These are phyloP conservation scores for Plicaturopsis crispa DNA, from an alignment of 768 basidiomycete genomes.

Conservation along the genomic window DNA sequence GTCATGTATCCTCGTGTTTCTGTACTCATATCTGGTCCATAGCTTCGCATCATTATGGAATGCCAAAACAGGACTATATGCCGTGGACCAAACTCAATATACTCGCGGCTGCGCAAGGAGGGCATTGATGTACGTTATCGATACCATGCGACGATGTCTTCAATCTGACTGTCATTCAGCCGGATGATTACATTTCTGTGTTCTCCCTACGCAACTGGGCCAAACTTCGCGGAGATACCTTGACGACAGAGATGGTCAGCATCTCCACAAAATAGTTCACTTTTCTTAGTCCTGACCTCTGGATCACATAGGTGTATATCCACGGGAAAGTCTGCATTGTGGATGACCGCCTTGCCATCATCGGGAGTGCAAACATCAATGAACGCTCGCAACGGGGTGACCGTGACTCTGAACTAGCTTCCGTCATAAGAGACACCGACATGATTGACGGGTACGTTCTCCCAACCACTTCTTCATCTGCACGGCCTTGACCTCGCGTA, in stretches of 20 bases:
- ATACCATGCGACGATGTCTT: conserved; percentile 1
- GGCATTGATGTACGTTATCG: conserved; percentile 69
- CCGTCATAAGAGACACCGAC: conserved; percentile 92
- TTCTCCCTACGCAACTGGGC: conserved; percentile 94
- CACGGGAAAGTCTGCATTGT: conserved; percentile 87
- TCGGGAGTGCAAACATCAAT: conserved; percentile 96
- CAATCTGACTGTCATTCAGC: conserved; percentile 40
- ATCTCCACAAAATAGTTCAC: not conserved
- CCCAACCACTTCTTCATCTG: not conserved
- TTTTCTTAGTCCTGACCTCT: conserved; percentile 6
- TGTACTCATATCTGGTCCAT: conserved; percentile 4
- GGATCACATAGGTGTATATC: conserved; percentile 63
- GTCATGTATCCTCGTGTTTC: not conserved
- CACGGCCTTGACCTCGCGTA: not conserved
- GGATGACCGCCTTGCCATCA: conserved; percentile 90
- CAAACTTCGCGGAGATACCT: conserved; percentile 72
- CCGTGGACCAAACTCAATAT: conserved; percentile 89
- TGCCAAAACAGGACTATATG: conserved; percentile 88
- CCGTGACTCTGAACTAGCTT: conserved; percentile 91
- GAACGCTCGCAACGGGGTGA: conserved; percentile 95
- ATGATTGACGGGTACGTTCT: conserved; percentile 85
- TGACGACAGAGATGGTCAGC: conserved; percentile 80
- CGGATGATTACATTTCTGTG: conserved; percentile 85
- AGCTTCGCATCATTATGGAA: conserved; percentile 93
- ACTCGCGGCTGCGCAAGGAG: conserved; percentile 74